Percentiles rank a stretch among this genome's conserved stretches.
phyloP scores from a whole-genome alignment of 108 stramenopile species.

The Nitzschia inconspicua region DNA sequence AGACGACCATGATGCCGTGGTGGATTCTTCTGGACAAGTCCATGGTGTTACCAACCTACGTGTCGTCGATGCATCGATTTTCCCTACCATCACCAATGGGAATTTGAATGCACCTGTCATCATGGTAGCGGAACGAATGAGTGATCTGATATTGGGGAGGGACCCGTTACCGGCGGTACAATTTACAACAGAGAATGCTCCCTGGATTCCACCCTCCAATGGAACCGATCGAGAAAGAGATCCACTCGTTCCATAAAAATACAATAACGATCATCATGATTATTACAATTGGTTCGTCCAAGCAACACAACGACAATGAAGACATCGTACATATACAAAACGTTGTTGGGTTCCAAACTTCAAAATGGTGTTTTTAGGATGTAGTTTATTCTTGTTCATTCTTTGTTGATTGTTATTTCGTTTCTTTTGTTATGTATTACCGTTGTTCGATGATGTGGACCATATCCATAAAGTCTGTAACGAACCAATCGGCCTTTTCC shows the following conservation, averaged over 20 bases:
- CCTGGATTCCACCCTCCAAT: conserved; percentile 10
- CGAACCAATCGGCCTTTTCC: conserved; percentile 94
- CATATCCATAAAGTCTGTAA: conserved; percentile 84
- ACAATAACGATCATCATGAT: background rate
- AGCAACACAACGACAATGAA: no score
- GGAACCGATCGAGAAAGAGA: conserved; percentile 11
- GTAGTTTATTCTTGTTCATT: no score
- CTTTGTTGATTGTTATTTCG: no score
- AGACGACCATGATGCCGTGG: conserved; percentile 32
- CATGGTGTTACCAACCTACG: conserved; percentile 24
- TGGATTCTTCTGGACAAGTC: conserved; percentile 22
- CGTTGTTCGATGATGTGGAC: conserved; percentile 52
- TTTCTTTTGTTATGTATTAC: background rate
- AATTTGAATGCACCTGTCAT: conserved; percentile 25
- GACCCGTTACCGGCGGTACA: background rate
- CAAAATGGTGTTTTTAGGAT: no score
- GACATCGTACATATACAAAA: no score
- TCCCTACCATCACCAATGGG: conserved; percentile 17
- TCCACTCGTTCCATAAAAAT: background rate
- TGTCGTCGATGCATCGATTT: conserved; percentile 37
- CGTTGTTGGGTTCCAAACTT: no score
- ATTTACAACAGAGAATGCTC: background rate
- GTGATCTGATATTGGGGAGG: conserved; percentile 8
- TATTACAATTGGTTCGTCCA: no score
- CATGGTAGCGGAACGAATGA: conserved; percentile 19